Evolutionary conservation across 2,329 filamentous ascomycete species (phyloP).

Genomic region (Chaetomiaceae sp.): DNA sequence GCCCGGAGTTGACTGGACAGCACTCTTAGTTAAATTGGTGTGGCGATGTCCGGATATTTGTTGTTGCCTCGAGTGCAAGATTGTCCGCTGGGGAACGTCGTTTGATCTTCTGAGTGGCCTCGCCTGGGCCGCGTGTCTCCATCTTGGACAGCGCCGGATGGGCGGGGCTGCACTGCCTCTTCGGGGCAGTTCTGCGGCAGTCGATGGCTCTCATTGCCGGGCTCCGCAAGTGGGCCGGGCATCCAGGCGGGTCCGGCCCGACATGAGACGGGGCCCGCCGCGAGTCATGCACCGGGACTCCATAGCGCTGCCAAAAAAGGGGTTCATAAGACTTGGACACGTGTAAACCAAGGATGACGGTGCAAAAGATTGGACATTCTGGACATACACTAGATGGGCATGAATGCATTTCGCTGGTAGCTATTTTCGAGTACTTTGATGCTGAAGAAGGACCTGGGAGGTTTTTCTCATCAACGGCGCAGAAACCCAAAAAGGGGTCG

Average conservation of each 20-base stretch:
- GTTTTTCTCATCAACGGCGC: too few species aligned
- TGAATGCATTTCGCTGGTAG: too few species aligned
- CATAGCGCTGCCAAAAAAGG: neutral
- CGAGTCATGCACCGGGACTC: conserved; percentile 6
- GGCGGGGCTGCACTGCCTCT: neutral
- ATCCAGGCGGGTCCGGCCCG: neutral
- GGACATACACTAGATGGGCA: too few species aligned
- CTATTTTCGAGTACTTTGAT: too few species aligned
- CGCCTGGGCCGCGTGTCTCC: neutral
- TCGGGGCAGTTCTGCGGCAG: neutral
- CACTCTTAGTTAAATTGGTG: too few species aligned
- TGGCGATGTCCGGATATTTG: neutral
- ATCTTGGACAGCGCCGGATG: too few species aligned
- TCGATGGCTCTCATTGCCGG: neutral
- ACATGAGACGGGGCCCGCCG: conserved; percentile 12
- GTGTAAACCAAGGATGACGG: too few species aligned
- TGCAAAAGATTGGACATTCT: too few species aligned
- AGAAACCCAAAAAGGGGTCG: too few species aligned
- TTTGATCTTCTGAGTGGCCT: conserved; percentile 6
- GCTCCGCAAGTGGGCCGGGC: conserved; percentile 11
- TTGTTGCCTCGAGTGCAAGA: neutral
- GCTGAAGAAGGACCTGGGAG: too few species aligned
- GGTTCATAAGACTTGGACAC: too few species aligned
- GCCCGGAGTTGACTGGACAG: neutral
- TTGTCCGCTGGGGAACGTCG: neutral